Evolutionary conservation across 225 moss, liverwort and hornwort genomes (phyloP).

Genomic region (Climacium dendroides): DNA sequence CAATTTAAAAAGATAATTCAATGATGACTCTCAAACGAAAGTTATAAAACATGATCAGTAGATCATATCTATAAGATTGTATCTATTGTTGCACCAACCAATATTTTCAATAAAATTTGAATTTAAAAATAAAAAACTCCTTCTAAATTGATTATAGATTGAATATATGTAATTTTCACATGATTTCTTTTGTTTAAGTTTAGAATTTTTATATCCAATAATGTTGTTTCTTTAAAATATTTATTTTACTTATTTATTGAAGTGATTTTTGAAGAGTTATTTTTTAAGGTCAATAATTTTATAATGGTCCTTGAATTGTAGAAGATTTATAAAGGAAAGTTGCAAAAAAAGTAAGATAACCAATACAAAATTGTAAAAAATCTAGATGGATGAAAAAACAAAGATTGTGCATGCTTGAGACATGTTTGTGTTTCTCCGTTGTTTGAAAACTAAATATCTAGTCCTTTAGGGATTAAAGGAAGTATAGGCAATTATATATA

Average conservation of each 20-base stretch:
- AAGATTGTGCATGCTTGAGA: too few species aligned
- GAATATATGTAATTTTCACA: background rate
- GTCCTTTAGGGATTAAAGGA: background rate
- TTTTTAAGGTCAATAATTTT: too few species aligned
- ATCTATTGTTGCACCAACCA: background rate
- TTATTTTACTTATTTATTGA: too few species aligned
- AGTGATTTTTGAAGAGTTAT: too few species aligned
- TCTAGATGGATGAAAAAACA: background rate
- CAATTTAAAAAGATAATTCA: background rate
- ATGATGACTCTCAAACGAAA: too few species aligned
- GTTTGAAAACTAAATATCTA: accelerated
- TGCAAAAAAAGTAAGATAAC: too few species aligned
- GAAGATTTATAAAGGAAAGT: too few species aligned
- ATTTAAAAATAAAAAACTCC: background rate
- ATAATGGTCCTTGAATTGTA: too few species aligned
- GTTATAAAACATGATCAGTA: background rate
- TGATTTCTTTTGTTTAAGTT: too few species aligned
- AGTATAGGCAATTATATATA: background rate
- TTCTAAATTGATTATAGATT: background rate
- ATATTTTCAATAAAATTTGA: background rate
- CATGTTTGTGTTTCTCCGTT: background rate
- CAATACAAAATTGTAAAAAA: too few species aligned
- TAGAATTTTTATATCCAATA: background rate
- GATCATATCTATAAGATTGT: background rate
- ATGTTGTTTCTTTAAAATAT: too few species aligned